Percentiles rank a stretch among this genome's conserved stretches.
These are phyloP conservation scores for Phytophthora chlamydospora DNA, from an alignment of 352 stramenopile genomes.

Conservation along the genomic window DNA sequence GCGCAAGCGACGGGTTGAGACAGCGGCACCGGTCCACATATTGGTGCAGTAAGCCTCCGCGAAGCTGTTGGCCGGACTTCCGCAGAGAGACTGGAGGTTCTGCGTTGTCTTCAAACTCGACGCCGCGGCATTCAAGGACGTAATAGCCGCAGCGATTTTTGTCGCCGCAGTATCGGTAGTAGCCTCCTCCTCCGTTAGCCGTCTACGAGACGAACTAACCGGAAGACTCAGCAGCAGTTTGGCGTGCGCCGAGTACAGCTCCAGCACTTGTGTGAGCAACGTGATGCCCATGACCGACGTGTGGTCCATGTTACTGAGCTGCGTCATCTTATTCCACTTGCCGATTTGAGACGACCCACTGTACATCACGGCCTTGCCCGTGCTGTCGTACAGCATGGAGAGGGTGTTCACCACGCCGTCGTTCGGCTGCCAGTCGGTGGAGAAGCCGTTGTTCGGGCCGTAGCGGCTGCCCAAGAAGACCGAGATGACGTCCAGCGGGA, in stretches of 20 bases:
- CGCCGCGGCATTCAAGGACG: no score
- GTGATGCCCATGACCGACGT: conserved; percentile 40
- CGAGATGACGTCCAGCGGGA: conserved; percentile 21
- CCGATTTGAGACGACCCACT: conserved; percentile 25
- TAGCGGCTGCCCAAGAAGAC: conserved; percentile 37
- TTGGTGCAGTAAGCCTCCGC: no score
- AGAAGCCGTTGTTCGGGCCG: conserved; percentile 18
- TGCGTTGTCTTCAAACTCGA: no score
- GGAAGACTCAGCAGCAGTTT: conserved; percentile 9
- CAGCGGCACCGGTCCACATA: no score
- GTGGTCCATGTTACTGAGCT: conserved; percentile 38
- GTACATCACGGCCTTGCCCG: conserved; percentile 20
- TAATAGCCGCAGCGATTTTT: no score
- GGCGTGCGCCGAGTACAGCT: conserved; percentile 23
- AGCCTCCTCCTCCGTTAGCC: no score
- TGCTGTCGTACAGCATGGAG: conserved; percentile 34
- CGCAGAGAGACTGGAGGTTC: no score
- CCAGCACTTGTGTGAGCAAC: conserved; percentile 34
- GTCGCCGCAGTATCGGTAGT: no score
- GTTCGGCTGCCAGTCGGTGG: conserved; percentile 36
- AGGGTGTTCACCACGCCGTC: conserved; percentile 37
- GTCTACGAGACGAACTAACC: no score
- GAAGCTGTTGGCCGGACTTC: no score
- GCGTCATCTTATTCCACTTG: conserved; percentile 42
- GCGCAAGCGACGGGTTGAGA: no score